Conservation (phyloP, 371 early-diverging fungal species). For the Lichtheimia corymbifera region DNA sequence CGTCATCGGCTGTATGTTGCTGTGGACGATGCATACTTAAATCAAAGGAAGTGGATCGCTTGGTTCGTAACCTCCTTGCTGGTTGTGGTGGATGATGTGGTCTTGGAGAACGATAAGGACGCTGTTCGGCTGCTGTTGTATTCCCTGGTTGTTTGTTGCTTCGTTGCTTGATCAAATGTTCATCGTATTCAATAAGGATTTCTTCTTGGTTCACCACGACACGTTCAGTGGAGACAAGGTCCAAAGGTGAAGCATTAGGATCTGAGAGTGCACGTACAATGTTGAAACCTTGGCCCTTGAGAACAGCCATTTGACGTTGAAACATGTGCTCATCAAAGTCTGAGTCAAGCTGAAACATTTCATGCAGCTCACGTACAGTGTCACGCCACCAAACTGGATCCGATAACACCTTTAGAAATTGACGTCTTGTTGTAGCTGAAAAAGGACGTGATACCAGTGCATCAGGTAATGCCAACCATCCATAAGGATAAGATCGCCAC, state of each 20-base stretch:
- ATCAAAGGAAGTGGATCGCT: conserved; percentile 43
- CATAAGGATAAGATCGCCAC: conserved; percentile 89
- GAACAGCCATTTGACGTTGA: conserved; percentile 76
- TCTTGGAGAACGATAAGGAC: not conserved
- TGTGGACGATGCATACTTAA: conserved; percentile 13
- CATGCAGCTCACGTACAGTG: conserved; percentile 65
- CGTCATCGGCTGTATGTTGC: no score
- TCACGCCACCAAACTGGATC: conserved; percentile 81
- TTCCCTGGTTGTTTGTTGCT: not conserved
- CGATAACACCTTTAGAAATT: conserved; percentile 69
- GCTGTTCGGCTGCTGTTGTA: no score
- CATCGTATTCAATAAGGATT: conserved; percentile 46
- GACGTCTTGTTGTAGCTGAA: conserved; percentile 63
- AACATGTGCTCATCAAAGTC: conserved; percentile 86
- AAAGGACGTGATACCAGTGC: conserved; percentile 65
- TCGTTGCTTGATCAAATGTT: conserved; percentile 20
- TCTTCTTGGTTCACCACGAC: conserved; percentile 60
- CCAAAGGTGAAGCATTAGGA: conserved; percentile 55
- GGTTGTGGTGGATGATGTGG: not conserved
- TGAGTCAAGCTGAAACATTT: conserved; percentile 66
- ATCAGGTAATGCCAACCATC: conserved; percentile 78
- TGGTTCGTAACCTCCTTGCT: conserved; percentile 25
- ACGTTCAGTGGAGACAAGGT: conserved; percentile 57
- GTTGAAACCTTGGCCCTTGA: conserved; percentile 88
- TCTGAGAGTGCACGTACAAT: conserved; percentile 70